Evolutionary conservation across 2,329 filamentous ascomycete species (phyloP), one percentile per base, ranked within the genome.

Genomic region (Nannizziopsis arthrosporioides): DNA sequence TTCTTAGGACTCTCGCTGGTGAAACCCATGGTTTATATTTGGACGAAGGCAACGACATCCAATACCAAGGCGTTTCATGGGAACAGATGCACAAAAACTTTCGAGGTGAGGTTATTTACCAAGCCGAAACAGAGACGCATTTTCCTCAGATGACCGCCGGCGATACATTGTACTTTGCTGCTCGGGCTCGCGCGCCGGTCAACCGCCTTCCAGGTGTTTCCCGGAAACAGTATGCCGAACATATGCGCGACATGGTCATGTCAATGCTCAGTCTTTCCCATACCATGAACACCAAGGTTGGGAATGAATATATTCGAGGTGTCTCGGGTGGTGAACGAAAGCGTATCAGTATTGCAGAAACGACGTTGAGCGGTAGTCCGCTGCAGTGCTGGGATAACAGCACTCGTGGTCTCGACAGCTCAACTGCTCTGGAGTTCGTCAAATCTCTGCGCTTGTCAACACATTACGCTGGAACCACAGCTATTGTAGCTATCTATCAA

Each of bases 151-250:
- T 95, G 30, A 92, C 87, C 0, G 89, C 94, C 2, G 83, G 85
- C 48, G 85, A 94, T 61, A 94, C 89, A 0, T 75, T 94, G 0
- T 81, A 78, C 1, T 94, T 94, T 60, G 88, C 88, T 0, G 70
- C 93, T 2, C 84, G 92, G 58, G 84, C 82, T 37, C 94, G 93
- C 67, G 82, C 85, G n/a, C 88, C 89, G 81, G 82, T 51, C 78
- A 78, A 34, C 82, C 73, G 50, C 70, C 83, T 0, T 73, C 81
- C 2, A 80, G 82, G 55, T 78, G 54, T 55, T 15, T 48, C 47
- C 18, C 50, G 50, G 2, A 27, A 52, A 5, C 63, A 67, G 48
- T 68, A 70, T 47, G 67, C 67, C 1, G 51, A 58, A 17, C 67
- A 70, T 49, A 65, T 70, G 62, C 62, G 68, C 41, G 68, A 70